These are phyloP conservation scores for Acidomyces sp. DNA, from an alignment of 495 filamentous ascomycete species.

Conservation along the genomic window DNA sequence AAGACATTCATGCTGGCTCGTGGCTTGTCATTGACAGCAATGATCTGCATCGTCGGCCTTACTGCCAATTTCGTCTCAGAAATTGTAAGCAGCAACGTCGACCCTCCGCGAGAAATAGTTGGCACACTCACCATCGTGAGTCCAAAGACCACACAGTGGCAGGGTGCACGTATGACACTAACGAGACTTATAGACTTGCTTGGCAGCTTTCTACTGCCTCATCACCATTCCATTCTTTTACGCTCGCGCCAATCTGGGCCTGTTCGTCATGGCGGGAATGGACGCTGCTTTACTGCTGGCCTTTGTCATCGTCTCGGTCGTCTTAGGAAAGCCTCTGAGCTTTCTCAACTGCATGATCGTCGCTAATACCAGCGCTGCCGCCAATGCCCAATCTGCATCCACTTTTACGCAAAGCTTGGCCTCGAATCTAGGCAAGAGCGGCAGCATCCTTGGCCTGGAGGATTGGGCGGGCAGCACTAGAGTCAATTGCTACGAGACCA, in stretches of 20 bases:
- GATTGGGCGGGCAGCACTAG: conserved; percentile 53
- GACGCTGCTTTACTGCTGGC: conserved; percentile 60
- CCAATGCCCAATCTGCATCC: conserved; percentile 25
- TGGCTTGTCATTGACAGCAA: conserved; percentile 52
- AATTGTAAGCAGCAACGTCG: conserved; percentile 49
- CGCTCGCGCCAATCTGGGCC: conserved; percentile 55
- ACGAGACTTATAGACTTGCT: conserved; percentile 43
- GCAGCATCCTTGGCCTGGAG: conserved; percentile 36
- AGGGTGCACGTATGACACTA: background rate
- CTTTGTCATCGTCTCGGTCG: conserved; percentile 53
- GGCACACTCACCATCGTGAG: conserved; percentile 69
- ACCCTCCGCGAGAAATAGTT: conserved; percentile 58
- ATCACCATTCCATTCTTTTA: conserved; percentile 66
- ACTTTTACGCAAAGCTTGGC: conserved; percentile 27
- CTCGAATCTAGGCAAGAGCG: conserved; percentile 32
- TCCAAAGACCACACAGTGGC: conserved; percentile 13
- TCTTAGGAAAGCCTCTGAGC: conserved; percentile 69
- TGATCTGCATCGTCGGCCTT: conserved; percentile 71
- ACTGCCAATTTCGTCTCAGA: conserved; percentile 70
- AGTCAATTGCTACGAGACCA: conserved; percentile 69
- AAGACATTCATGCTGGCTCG: conserved; percentile 64
- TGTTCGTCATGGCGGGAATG: conserved; percentile 48
- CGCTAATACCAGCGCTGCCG: conserved; percentile 25
- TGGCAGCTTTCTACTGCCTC: conserved; percentile 62
- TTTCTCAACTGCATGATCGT: conserved; percentile 59